Evolutionary conservation across 306 rosid species (phyloP).

Genomic region (Citrullus amarus): DNA sequence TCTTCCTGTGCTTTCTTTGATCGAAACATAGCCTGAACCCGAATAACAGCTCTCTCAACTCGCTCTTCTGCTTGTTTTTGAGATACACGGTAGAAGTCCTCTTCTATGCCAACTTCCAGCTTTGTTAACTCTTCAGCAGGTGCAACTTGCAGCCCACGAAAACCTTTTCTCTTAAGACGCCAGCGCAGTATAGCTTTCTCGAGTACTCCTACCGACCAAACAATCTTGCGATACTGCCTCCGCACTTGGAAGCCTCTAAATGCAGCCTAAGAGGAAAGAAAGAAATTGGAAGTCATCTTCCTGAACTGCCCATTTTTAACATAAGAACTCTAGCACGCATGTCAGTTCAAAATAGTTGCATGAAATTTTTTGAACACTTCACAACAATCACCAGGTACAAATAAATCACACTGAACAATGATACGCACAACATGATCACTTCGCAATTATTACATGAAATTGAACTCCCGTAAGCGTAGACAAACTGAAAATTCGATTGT

Average conservation of each 20-base stretch:
- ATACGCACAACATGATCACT: background rate
- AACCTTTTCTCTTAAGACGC: slow-evolving; percentile 83
- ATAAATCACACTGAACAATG: background rate
- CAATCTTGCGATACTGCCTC: slow-evolving; percentile 63
- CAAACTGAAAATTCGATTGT: background rate
- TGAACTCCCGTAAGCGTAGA: background rate
- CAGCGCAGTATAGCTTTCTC: slow-evolving; percentile 88
- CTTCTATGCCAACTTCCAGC: slow-evolving; percentile 47
- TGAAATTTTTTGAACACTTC: background rate
- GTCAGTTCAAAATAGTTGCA: background rate
- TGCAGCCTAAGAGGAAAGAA: slow-evolving; percentile 52
- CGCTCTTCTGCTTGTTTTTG: slow-evolving; percentile 84
- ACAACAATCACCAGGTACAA: background rate
- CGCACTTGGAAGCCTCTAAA: slow-evolving; percentile 68
- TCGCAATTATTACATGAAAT: background rate
- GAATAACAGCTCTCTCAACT: slow-evolving; percentile 55
- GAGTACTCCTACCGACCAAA: slow-evolving; percentile 86
- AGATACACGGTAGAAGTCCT: slow-evolving; percentile 62
- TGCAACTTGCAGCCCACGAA: slow-evolving; percentile 68
- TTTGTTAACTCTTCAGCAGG: slow-evolving; percentile 22
- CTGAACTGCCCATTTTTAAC: background rate
- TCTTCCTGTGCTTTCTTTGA: slow-evolving; percentile 87
- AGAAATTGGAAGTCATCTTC: slow-evolving; percentile 18
- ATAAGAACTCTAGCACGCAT: background rate
- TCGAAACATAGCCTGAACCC: slow-evolving; percentile 87